These are phyloP conservation scores for Linum tenue DNA, from an alignment of 345 rosid species.

Conservation along the genomic window DNA sequence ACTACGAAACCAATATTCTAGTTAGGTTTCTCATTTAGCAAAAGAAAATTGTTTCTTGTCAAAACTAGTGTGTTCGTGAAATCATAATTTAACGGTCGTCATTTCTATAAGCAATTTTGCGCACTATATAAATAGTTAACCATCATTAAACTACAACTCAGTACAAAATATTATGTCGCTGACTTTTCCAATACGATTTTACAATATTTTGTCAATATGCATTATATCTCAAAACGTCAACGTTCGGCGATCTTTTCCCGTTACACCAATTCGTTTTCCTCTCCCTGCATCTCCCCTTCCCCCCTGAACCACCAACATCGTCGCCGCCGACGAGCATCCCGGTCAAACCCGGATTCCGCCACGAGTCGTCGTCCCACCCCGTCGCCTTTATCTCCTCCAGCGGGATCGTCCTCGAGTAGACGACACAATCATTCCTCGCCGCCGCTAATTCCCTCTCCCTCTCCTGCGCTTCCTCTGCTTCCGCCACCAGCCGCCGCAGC, in stretches of 20 bases:
- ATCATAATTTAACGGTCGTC: too few relatives aligned
- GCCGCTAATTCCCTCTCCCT: background rate
- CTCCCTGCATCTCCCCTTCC: background rate
- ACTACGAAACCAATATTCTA: too few relatives aligned
- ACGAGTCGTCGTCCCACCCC: background rate
- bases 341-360: background rate
- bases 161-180: too few relatives aligned
- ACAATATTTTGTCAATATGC: too few relatives aligned
- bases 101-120: too few relatives aligned
- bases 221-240: too few relatives aligned
- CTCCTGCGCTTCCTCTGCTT: background rate
- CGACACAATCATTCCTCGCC: background rate
- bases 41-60: too few relatives aligned
- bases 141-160: too few relatives aligned
- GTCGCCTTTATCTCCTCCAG: background rate
- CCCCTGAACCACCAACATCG: background rate
- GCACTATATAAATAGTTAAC: too few relatives aligned
- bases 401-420: background rate
- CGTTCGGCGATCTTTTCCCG: background rate
- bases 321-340: conserved; percentile 2
- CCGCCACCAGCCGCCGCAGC: background rate
- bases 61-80: too few relatives aligned
- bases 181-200: too few relatives aligned
- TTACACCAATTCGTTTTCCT: background rate
- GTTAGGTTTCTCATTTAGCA: too few relatives aligned